Percentiles rank a stretch among this genome's conserved stretches.
phyloP scores from a whole-genome alignment of 202 grass and related monocot species.

The Bolboschoenoplectus hybrid region DNA sequence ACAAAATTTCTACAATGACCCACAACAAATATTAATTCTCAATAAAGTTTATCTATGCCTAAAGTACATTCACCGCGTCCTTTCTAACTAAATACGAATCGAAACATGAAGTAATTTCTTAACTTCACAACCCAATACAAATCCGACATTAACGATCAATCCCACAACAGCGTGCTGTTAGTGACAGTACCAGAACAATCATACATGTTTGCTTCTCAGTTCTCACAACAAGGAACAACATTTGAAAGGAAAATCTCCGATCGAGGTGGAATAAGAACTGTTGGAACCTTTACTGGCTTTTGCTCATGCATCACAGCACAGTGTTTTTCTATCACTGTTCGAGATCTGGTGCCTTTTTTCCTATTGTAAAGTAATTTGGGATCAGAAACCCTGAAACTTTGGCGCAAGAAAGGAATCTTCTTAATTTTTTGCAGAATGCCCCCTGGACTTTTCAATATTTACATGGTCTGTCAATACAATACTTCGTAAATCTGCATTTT shows the following conservation, averaged over 20 bases:
- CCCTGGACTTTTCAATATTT: neutral
- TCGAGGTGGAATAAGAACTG: neutral
- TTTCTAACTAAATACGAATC: no score
- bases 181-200: neutral
- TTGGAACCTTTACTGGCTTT: neutral
- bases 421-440: neutral
- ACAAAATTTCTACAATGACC: no score
- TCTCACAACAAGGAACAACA: neutral
- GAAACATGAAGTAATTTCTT: no score
- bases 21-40: no score
- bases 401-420: slow-evolving; percentile 14
- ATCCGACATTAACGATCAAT: no score
- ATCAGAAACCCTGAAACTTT: slow-evolving; percentile 24
- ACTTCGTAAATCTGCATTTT: neutral
- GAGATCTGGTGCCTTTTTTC: slow-evolving; percentile 27
- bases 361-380: neutral
- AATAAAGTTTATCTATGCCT: no score
- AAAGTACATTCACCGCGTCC: no score
- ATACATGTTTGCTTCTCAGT: neutral
- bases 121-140: no score
- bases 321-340: neutral
- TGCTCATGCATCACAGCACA: slow-evolving; percentile 1
- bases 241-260: neutral
- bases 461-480: neutral
- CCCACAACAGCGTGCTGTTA: neutral